Conservation (phyloP, 2,329 filamentous ascomycete genomes). For the Septoria linicola region DNA sequence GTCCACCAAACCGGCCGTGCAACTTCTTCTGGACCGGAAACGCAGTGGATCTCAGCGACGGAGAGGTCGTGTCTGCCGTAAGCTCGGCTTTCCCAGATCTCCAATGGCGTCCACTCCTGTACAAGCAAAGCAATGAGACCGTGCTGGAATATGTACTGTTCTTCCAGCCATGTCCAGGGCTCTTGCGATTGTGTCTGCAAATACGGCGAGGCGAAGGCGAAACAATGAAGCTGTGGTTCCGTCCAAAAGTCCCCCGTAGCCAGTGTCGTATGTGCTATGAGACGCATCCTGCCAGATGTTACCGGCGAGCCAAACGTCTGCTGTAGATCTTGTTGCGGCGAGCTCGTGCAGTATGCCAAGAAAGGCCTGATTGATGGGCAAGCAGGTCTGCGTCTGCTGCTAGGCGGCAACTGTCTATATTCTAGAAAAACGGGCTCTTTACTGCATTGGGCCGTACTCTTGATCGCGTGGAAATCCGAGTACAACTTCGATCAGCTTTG, state of each 20-base stretch:
- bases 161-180: background rate
- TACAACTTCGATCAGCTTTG: no score
- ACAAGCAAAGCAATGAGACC: background rate
- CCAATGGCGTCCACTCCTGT: background rate
- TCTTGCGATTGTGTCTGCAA: background rate
- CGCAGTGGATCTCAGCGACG: background rate
- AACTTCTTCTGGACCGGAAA: slow-evolving; percentile 1
- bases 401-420: no score
- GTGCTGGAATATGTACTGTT: background rate
- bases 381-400: no score
- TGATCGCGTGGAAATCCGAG: no score
- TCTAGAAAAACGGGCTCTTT: slow-evolving; percentile 1
- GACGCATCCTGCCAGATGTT: background rate
- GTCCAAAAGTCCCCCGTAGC: background rate
- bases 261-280: background rate
- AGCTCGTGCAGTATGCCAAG: no score
- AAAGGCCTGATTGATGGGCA: no score
- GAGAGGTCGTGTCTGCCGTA: background rate
- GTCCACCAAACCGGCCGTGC: background rate
- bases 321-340: background rate
- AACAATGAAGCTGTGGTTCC: background rate
- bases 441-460: background rate
- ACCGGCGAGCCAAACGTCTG: background rate
- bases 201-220: background rate
- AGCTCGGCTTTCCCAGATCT: background rate